phyloP scores from a whole-genome alignment of 139 green algal genomes.

The Chlamydomonas incerta region DNA sequence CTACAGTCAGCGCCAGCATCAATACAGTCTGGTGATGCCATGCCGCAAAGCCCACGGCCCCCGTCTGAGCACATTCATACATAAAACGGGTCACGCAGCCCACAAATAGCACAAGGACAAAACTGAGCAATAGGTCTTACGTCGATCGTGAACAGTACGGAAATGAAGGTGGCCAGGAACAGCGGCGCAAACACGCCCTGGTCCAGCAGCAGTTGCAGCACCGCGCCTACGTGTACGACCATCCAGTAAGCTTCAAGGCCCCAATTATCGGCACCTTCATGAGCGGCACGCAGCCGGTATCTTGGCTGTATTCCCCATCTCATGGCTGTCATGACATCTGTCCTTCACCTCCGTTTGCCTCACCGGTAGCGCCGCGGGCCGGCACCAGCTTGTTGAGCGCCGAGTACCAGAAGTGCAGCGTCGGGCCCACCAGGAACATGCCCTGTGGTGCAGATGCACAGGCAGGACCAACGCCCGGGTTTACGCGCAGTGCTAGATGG shows the following conservation, averaged over 20 bases:
- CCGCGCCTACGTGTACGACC: conserved; percentile 33
- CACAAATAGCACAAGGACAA: too few relatives aligned
- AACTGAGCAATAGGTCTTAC: too few relatives aligned
- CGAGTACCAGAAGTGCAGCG: conserved; percentile 89
- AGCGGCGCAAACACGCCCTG: conserved; percentile 92
- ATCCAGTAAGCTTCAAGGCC: too few relatives aligned
- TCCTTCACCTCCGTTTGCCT: too few relatives aligned
- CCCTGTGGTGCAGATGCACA: conserved; percentile 33
- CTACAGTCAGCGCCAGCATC: not conserved
- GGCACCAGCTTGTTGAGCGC: conserved; percentile 75
- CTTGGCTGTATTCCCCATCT: too few relatives aligned
- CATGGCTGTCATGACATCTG: too few relatives aligned
- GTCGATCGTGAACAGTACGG: conserved; percentile 66
- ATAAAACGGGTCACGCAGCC: too few relatives aligned
- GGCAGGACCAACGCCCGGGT: not conserved
- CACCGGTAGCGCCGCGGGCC: conserved; percentile 58
- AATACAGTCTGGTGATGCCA: too few relatives aligned
- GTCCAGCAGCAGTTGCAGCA: conserved; percentile 77
- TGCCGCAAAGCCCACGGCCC: too few relatives aligned
- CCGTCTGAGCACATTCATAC: too few relatives aligned
- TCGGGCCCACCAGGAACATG: conserved; percentile 79
- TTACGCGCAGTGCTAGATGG: not conserved
- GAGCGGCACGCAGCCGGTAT: too few relatives aligned
- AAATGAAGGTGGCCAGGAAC: conserved; percentile 89
- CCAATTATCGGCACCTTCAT: too few relatives aligned